A percentile compares a stretch with the other conserved stretches of the same genome.
Evolutionary conservation across 176 grass and related monocot species (phyloP).

Genomic region (Rhynchospora breviuscula): DNA sequence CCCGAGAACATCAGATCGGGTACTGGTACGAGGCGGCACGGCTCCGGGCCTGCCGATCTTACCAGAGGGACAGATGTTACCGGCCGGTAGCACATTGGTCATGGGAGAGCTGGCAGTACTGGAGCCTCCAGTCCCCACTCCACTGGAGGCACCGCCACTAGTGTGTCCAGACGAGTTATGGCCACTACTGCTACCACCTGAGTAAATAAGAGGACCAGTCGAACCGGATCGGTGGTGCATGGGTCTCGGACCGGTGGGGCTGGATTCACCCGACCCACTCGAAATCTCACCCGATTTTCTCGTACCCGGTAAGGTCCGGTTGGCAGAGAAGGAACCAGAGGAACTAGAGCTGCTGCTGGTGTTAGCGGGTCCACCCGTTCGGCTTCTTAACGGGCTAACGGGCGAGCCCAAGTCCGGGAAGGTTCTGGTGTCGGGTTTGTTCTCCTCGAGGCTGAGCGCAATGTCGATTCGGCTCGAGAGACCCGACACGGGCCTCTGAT

Average conservation of each 20-base stretch:
- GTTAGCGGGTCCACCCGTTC: constrained; percentile 15
- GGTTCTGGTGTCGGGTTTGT: constrained; percentile 76
- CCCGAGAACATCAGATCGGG: constrained; percentile 74
- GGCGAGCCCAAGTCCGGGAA: constrained; percentile 77
- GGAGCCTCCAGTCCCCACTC: constrained; percentile 32
- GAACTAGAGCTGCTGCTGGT: constrained; percentile 37
- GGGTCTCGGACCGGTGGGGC: constrained; percentile 13
- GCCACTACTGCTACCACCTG: constrained; percentile 39
- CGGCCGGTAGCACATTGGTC: constrained; percentile 75
- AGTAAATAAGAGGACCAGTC: constrained; percentile 58
- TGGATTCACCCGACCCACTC: constrained; percentile 21
- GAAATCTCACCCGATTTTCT: constrained; percentile 36
- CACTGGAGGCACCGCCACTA: constrained; percentile 32
- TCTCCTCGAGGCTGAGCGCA: constrained; percentile 29
- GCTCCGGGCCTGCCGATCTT: constrained; percentile 33
- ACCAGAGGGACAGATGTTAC: constrained; percentile 86
- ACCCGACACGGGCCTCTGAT: constrained; percentile 20
- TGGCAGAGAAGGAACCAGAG: constrained; percentile 30
- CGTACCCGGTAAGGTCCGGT: constrained; percentile 10
- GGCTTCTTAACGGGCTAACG: constrained; percentile 50
- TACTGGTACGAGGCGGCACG: constrained; percentile 34
- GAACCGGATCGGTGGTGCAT: constrained; percentile 67
- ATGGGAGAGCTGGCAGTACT: constrained; percentile 70
- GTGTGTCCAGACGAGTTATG: neutral
- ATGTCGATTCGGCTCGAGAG: constrained; percentile 22